Conservation (phyloP, 768 basidiomycete species). For the Porpolomopsis calyptriformis region DNA sequence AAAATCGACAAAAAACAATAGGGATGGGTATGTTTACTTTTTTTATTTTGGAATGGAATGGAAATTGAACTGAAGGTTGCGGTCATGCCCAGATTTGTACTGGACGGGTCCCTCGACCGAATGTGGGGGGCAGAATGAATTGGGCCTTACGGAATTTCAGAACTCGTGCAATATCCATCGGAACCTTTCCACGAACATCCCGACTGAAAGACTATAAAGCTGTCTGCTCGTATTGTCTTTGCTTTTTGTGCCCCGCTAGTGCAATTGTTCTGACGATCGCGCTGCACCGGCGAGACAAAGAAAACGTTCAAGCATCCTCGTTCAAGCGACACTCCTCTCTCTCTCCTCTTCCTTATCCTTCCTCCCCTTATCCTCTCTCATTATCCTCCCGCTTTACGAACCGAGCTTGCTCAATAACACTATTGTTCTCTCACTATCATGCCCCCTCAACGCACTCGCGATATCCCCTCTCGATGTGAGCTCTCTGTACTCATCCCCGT, state of each 20-base stretch:
- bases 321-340: conserved; percentile 10
- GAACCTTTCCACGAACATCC: conserved; percentile 26
- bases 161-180: conserved; percentile 27
- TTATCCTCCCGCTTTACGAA: conserved; percentile 3
- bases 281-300: conserved; percentile 35
- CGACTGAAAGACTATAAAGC: conserved; percentile 38
- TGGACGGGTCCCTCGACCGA: conserved; percentile 9
- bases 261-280: conserved; percentile 50
- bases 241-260: conserved; percentile 50
- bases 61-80: background rate
- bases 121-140: conserved; percentile 27
- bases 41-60: background rate
- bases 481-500: conserved; percentile 7
- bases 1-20: background rate
- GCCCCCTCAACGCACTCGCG: conserved; percentile 73
- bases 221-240: conserved; percentile 43
- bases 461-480: conserved; percentile 47
- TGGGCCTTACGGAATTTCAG: conserved; percentile 25
- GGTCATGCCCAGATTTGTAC: background rate
- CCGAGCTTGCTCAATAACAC: conserved; percentile 6
- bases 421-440: conserved; percentile 36
- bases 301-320: conserved; percentile 31
- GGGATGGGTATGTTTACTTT: background rate
- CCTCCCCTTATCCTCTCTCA: conserved; percentile 14
- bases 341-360: conserved; percentile 11